Evolutionary conservation across 164 flowering plant genomes (phyloP).

Genomic region (Santalum album): DNA sequence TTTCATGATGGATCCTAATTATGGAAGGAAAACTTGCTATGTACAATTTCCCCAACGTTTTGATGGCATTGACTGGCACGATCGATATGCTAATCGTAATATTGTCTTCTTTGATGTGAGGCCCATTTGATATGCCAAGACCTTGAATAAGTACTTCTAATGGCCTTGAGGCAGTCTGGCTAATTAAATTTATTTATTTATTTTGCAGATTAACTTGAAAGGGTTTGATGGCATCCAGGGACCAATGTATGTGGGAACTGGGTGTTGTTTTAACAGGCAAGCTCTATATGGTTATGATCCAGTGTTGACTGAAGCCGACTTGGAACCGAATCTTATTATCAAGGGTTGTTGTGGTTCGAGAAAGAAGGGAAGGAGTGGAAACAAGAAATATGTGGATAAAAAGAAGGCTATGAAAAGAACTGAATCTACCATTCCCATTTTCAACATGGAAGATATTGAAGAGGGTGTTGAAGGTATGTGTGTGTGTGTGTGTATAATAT

Average conservation of each 20-base stretch:
- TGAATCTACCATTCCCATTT: slow-evolving; percentile 79
- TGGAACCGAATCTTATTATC: slow-evolving; percentile 84
- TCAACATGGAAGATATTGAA: slow-evolving; percentile 91
- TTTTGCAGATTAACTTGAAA: slow-evolving; percentile 84
- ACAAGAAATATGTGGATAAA: slow-evolving; percentile 69
- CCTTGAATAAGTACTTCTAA: neutral
- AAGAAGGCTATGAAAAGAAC: slow-evolving; percentile 64
- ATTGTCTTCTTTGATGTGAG: slow-evolving; percentile 94
- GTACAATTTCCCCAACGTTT: slow-evolving; percentile 97
- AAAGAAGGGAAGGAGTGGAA: slow-evolving; percentile 62
- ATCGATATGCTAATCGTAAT: slow-evolving; percentile 97
- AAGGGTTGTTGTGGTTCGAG: slow-evolving; percentile 90
- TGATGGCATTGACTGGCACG: slow-evolving; percentile 96
- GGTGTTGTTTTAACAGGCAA: slow-evolving; percentile 95
- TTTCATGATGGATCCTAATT: slow-evolving; percentile 93
- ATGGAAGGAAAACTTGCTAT: slow-evolving; percentile 86
- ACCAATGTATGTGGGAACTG: slow-evolving; percentile 98
- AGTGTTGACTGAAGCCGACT: slow-evolving; percentile 78
- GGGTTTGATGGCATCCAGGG: slow-evolving; percentile 97
- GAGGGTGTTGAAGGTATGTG: slow-evolving; percentile 85
- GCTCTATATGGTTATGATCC: slow-evolving; percentile 98
- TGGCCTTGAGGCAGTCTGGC: neutral
- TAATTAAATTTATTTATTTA: neutral
- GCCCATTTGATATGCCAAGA: neutral
- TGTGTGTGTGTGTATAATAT: too few relatives aligned